Evolutionary conservation across 805 yeast genomes (phyloP).

Genomic region (Candida ulmi): DNA sequence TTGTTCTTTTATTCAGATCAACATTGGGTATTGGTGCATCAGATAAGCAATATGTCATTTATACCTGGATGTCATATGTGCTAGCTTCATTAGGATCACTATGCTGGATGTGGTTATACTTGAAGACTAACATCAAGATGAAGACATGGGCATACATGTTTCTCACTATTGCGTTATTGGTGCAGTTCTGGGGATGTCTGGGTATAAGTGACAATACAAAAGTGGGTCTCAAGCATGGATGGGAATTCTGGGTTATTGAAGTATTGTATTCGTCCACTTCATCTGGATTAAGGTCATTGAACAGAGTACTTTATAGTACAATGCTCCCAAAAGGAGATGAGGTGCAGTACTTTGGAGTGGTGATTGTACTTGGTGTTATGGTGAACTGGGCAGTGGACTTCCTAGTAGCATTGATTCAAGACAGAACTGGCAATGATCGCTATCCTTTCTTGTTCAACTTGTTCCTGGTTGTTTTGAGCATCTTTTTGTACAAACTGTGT

Average conservation of each 20-base stretch:
- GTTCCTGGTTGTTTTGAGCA: constrained; percentile 24
- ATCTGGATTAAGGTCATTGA: constrained; percentile 31
- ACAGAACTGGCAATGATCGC: constrained; percentile 31
- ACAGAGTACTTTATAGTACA: constrained; percentile 32
- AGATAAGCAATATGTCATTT: constrained; percentile 34
- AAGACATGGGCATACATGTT: constrained; percentile 34
- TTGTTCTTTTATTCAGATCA: constrained; percentile 32
- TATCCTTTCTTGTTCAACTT: constrained; percentile 33
- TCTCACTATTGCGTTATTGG: constrained; percentile 25
- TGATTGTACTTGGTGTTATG: constrained; percentile 34
- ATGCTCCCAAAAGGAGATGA: constrained; percentile 36
- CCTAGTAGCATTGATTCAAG: constrained; percentile 34
- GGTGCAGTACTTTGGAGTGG: constrained; percentile 38
- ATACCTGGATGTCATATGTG: constrained; percentile 31
- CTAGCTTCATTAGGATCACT: constrained; percentile 31
- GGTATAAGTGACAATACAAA: constrained; percentile 24
- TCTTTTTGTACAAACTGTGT: constrained; percentile 21
- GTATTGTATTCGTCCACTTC: constrained; percentile 30
- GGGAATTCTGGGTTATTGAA: constrained; percentile 39
- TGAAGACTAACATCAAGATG: constrained; percentile 19
- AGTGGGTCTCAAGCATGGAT: constrained; percentile 35
- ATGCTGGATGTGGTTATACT: constrained; percentile 32
- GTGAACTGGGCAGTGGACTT: constrained; percentile 37
- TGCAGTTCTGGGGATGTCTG: constrained; percentile 35
- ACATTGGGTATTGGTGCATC: constrained; percentile 33